These are phyloP conservation scores for Cavenderia fasciculata DNA, from an alignment of 78 protist species.

Conservation along the genomic window DNA sequence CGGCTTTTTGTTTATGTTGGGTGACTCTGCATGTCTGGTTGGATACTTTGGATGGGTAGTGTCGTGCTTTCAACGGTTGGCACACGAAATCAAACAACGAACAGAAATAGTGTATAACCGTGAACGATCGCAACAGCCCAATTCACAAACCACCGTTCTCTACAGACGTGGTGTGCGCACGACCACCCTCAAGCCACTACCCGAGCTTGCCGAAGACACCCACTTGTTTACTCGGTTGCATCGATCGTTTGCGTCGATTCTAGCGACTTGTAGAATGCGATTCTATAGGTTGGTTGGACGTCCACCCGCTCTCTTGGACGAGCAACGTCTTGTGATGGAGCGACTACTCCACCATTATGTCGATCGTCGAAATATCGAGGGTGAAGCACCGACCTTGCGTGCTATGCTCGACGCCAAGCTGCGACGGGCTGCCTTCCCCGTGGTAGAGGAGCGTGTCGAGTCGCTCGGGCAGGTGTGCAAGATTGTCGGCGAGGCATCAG, in stretches of 20 bases:
- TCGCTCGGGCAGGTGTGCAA: slow-evolving; percentile 6
- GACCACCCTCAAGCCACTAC: not conserved
- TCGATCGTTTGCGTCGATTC: slow-evolving; percentile 3
- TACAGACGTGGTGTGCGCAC: slow-evolving; percentile 50
- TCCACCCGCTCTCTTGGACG: not conserved
- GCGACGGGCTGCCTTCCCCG: slow-evolving; percentile 4
- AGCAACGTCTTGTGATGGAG: slow-evolving; percentile 9
- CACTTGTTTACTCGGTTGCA: slow-evolving; percentile 29
- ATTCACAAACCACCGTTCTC: slow-evolving; percentile 11
- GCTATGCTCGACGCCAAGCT: not conserved
- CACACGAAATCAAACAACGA: slow-evolving; percentile 29
- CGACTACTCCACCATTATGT: too few relatives aligned
- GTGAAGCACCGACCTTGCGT: not conserved
- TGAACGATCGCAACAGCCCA: not conserved
- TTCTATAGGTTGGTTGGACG: slow-evolving; percentile 15
- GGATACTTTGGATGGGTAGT: slow-evolving; percentile 44
- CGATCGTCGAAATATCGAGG: too few relatives aligned
- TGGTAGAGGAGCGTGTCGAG: not conserved
- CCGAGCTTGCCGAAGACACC: slow-evolving; percentile 35
- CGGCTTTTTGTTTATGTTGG: slow-evolving; percentile 17
- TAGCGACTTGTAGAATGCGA: slow-evolving; percentile 27
- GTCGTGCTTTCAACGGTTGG: slow-evolving; percentile 19
- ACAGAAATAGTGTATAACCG: slow-evolving; percentile 19
- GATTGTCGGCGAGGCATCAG: slow-evolving; percentile 15
- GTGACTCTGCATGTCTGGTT: slow-evolving; percentile 11